Evolutionary conservation across 2,329 filamentous ascomycete species (phyloP), one percentile per base, ranked within the genome.

Genomic region (Aspergillus latus): DNA sequence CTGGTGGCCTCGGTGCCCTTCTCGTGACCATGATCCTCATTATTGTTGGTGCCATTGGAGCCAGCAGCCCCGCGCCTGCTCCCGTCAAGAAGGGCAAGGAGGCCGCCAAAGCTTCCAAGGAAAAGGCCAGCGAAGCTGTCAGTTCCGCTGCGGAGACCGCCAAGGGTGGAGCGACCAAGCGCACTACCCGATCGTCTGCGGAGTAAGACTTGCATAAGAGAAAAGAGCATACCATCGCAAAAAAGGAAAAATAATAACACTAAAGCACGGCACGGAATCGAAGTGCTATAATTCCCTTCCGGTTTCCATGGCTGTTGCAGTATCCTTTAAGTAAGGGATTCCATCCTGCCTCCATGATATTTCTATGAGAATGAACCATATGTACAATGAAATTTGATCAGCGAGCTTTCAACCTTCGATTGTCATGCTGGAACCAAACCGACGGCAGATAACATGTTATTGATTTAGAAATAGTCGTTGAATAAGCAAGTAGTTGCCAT

Each of bases 1-100:
- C 92, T 62, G 92, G 86, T 70, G 90, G 86, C 69, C 79, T 96
- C 69, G 88, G 81, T 70, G 89, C 87, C 64, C 74, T 92, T 62
- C 72, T 87, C 45, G 78, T 91, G 56, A 86, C 88, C 48, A 70
- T 94, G 64, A 72, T 96, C 59, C 85, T 88, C 64, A 67, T 96
- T 62, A 76, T 95, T 62, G 76, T 89, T 61, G 82, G 84, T 65
- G 77, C 89, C 62, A 75, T 93, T 67, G 81, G 84, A 64, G 75
- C 85, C 62, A 84, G 85, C 66, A 81, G 82, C 67, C 81, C 84
- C 60, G 77, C 80, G 48, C 77, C 89, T 43, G 83, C 89, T 45
- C 84, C 89, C 63, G 84, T 87, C 67, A 88, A 90, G 74, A 89
- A 89, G 62, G 85, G 83, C 69, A 91, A 96, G 86, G 86, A 89